phyloP scores from a whole-genome alignment of 164 flowering plant genomes.

The Nelumbo lutea region DNA sequence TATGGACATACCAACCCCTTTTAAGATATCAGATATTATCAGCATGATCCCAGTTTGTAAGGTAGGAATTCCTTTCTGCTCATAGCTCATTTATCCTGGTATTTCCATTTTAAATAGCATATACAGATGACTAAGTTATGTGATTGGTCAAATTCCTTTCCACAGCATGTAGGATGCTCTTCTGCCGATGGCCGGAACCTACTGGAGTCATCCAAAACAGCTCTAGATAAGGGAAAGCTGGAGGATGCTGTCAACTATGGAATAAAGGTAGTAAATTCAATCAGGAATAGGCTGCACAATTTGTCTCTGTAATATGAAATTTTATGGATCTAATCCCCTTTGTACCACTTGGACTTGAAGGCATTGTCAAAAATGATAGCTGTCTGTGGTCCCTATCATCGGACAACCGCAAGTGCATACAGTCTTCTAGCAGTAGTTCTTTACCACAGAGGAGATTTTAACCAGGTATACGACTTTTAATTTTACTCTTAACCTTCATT shows the following conservation, averaged over 20 bases:
- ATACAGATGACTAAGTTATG: not conserved
- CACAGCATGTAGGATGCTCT: slow-evolving; percentile 77
- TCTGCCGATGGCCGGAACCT: slow-evolving; percentile 84
- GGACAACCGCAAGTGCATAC: slow-evolving; percentile 84
- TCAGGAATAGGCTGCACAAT: not conserved
- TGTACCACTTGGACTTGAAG: slow-evolving; percentile 34
- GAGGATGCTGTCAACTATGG: slow-evolving; percentile 85
- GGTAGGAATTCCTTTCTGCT: slow-evolving; percentile 29
- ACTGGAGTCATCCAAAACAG: slow-evolving; percentile 79
- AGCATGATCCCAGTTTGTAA: slow-evolving; percentile 83
- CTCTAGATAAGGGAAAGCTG: slow-evolving; percentile 89
- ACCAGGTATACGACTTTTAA: slow-evolving; percentile 51
- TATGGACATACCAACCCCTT: slow-evolving; percentile 57
- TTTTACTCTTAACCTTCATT: not conserved
- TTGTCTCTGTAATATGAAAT: not conserved
- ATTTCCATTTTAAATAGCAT: slow-evolving; percentile 4
- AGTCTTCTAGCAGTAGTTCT: slow-evolving; percentile 92
- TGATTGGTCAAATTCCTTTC: slow-evolving; percentile 10
- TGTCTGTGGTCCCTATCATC: slow-evolving; percentile 89
- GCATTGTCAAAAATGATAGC: slow-evolving; percentile 81
- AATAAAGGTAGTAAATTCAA: slow-evolving; percentile 52
- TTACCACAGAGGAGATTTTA: slow-evolving; percentile 89
- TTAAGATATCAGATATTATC: slow-evolving; percentile 54
- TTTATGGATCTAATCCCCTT: slow-evolving; percentile 4
- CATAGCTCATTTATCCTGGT: not conserved